Base-by-base conservation (phyloP, 2,329 filamentous ascomycete species). In the Penicillium sp. region DNA sequence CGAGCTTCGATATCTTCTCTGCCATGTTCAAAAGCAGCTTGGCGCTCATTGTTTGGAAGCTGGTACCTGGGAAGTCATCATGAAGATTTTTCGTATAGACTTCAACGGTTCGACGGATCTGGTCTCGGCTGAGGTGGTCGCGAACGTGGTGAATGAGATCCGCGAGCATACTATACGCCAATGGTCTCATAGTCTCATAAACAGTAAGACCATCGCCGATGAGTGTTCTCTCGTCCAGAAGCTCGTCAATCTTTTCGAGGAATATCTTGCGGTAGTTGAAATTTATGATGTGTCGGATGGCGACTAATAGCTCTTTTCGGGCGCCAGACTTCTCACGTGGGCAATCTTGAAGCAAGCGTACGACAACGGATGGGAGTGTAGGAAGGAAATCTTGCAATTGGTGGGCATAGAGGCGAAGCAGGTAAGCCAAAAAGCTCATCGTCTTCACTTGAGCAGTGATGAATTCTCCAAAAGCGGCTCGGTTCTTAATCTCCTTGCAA, bases 21-120 rank as follows among this genome's bases (percentile, higher is more conserved):
- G 93, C 95, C 91, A 99, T 96, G 73, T 99, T 99, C 13, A 99
- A 81, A 1, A 99, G 80, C 3, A 99, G 81, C 74, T 98, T 99
- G 0, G 95, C 96, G 67, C 95, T 98, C 95, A 99, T 99, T 0
- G 95, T 99, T 75, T 99, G 96, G 71, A 99, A 99, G 74, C 93
- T 99, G 0, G 96, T 98, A 9, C 96, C 96, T 0, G 95, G 96
- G 61, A 96, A 96, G 62, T 91, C 91, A 73, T 98, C 95, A 69
- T 96, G 92, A 22, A 99, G 80, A 68, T 98, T 98, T 70, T 89
- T 91, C 1, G 96, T 98, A 75, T 99, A 99, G 4, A 99, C 95
- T 71, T 96, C 91, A 10, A 99, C 92, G 0, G 96, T 98, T 70
- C 93, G 90, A 47, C 93, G 87, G 61, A 99, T 99, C 77, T 98